phyloP scores from a whole-genome alignment of 2,329 filamentous ascomycete genomes.

The Neopestalotiopsis rosae region DNA sequence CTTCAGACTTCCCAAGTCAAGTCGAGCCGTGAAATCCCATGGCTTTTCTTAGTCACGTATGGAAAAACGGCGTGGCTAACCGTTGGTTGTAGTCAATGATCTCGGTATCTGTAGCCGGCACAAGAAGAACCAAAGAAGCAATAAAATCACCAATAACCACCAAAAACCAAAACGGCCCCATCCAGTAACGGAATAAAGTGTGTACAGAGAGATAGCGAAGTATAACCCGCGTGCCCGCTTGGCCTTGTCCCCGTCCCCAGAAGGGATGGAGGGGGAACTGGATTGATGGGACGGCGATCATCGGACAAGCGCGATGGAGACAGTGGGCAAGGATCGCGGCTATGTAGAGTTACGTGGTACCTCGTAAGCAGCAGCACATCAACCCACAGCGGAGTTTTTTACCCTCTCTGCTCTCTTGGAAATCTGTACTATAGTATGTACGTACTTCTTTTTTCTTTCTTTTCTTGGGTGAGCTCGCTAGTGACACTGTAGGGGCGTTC shows the following conservation, averaged over 20 bases:
- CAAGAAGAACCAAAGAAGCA: neutral
- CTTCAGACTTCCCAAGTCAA: neutral
- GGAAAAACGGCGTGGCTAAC: neutral
- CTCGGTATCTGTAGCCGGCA: conserved; percentile 1
- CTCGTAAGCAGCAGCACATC: conserved; percentile 15
- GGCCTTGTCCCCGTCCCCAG: neutral
- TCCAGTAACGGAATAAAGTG: neutral
- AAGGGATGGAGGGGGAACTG: no score
- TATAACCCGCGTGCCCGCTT: conserved; percentile 12
- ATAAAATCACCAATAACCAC: neutral
- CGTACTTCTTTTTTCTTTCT: neutral
- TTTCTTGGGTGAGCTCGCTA: neutral
- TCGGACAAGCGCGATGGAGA: conserved; percentile 36
- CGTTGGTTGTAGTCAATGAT: neutral
- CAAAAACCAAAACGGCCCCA: neutral
- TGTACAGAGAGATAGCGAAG: conserved; percentile 16
- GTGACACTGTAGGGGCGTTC: neutral
- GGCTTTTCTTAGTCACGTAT: no score
- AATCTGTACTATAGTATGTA: no score
- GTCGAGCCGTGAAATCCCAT: neutral
- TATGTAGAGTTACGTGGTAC: conserved; percentile 19
- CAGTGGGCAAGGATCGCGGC: conserved; percentile 32
- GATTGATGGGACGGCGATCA: conserved; percentile 28
- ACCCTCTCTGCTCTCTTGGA: neutral
- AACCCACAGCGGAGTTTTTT: conserved; percentile 17